A percentile compares a stretch with the other conserved stretches of the same genome.
These are phyloP conservation scores for Suhomyces yuchorum DNA, from an alignment of 1,139 yeast genomes.

Conservation along the genomic window DNA sequence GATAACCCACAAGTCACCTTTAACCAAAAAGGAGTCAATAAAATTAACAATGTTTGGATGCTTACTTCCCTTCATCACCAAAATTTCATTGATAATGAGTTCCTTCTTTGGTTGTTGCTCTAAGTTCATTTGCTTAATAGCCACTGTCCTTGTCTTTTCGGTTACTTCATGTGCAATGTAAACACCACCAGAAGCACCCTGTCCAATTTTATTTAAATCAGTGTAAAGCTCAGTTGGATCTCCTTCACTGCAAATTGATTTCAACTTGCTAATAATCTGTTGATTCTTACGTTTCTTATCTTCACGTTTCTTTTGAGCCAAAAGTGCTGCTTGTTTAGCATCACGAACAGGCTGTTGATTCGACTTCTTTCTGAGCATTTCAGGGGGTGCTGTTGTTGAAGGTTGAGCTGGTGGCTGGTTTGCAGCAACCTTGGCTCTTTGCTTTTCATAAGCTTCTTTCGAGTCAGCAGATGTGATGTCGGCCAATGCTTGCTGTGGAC, in stretches of 20 bases:
- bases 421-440: constrained; percentile 14
- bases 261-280: constrained; percentile 68
- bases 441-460: constrained; percentile 19
- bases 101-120: constrained; percentile 96
- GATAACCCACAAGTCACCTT: constrained; percentile 86
- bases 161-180: constrained; percentile 76
- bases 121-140: constrained; percentile 93
- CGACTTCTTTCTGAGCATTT: constrained; percentile 16
- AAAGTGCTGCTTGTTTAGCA: constrained; percentile 57
- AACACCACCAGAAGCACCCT: constrained; percentile 98
- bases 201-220: constrained; percentile 83
- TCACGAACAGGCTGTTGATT: constrained; percentile 49
- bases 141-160: constrained; percentile 67
- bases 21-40: constrained; percentile 76
- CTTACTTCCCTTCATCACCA: constrained; percentile 90
- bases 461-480: constrained; percentile 15
- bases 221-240: constrained; percentile 80
- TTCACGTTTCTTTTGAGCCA: constrained; percentile 72
- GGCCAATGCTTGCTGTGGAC: constrained; percentile 21
- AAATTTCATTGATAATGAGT: constrained; percentile 83
- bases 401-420: constrained; percentile 14
- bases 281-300: constrained; percentile 68
- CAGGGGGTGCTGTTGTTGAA: constrained; percentile 7
- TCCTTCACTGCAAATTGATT: constrained; percentile 79
- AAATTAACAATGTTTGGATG: constrained; percentile 93